A percentile compares a stretch with the other conserved stretches of the same genome.
Evolutionary conservation across 2,329 filamentous ascomycete species (phyloP).

Genomic region (Fusarium scirpi): DNA sequence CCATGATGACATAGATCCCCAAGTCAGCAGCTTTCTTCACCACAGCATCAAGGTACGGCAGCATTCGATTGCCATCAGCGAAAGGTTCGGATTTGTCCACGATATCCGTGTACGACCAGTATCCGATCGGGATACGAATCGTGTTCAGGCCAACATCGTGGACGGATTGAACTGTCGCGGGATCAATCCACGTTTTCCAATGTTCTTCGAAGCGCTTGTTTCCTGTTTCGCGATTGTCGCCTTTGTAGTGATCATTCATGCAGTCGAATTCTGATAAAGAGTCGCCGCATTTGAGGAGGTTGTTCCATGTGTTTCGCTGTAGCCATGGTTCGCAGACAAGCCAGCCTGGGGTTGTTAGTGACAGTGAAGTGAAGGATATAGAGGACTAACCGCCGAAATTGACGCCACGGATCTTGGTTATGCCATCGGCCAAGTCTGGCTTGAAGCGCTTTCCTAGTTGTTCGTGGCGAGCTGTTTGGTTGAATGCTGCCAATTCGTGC

Average conservation of each 20-base stretch:
- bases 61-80: conserved; percentile 29
- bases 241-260: conserved; percentile 32
- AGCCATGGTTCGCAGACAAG: conserved; percentile 33
- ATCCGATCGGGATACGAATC: conserved; percentile 37
- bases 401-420: conserved; percentile 36
- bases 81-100: conserved; percentile 37
- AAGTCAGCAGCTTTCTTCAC: conserved; percentile 30
- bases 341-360: conserved; percentile 13
- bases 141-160: conserved; percentile 38
- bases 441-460: conserved; percentile 33
- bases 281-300: conserved; percentile 17
- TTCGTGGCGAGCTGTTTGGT: conserved; percentile 32
- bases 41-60: conserved; percentile 34
- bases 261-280: conserved; percentile 35
- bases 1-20: conserved; percentile 36
- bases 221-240: conserved; percentile 20
- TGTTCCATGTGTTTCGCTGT: conserved; percentile 17
- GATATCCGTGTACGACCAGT: conserved; percentile 33
- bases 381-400: conserved; percentile 23
- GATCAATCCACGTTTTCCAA: conserved; percentile 35
- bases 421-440: conserved; percentile 5
- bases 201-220: conserved; percentile 29
- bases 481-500: conserved; percentile 32
- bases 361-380: no score
- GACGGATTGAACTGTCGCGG: conserved; percentile 34